phyloP scores from a whole-genome alignment of 345 rosid genomes.

The Cardamine chenopodiifolia region DNA sequence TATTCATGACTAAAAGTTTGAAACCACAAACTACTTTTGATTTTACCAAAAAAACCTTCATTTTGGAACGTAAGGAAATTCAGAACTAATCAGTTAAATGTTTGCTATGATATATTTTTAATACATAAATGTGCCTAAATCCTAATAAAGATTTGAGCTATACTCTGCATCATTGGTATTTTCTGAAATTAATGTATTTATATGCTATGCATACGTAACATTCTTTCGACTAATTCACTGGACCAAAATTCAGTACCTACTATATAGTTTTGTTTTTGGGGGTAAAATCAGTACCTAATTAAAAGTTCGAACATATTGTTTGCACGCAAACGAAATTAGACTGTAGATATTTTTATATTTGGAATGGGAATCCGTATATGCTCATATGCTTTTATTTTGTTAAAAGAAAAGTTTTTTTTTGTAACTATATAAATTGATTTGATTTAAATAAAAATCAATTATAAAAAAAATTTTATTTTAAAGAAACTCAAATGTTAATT shows the following conservation, averaged over 20 bases:
- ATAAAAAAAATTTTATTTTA: too few species aligned
- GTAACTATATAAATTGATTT: too few species aligned
- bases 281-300: too few species aligned
- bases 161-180: not conserved
- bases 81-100: not conserved
- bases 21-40: slow-evolving; percentile 13
- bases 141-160: not conserved
- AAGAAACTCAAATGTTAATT: too few species aligned
- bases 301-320: too few species aligned
- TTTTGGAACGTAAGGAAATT: not conserved
- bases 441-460: too few species aligned
- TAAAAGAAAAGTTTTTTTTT: too few species aligned
- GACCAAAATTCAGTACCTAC: not conserved
- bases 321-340: too few species aligned
- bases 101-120: not conserved
- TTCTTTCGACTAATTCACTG: not conserved
- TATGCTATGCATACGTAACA: not conserved
- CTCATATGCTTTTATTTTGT: too few species aligned
- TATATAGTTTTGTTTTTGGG: too few species aligned
- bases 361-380: not conserved
- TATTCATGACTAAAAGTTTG: slow-evolving; percentile 24
- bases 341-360: not conserved
- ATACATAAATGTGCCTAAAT: not conserved
- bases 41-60: not conserved
- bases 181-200: not conserved